Evolutionary conservation across 148 eudicot genomes (phyloP).

Genomic region (Amaranthus cruentus): DNA sequence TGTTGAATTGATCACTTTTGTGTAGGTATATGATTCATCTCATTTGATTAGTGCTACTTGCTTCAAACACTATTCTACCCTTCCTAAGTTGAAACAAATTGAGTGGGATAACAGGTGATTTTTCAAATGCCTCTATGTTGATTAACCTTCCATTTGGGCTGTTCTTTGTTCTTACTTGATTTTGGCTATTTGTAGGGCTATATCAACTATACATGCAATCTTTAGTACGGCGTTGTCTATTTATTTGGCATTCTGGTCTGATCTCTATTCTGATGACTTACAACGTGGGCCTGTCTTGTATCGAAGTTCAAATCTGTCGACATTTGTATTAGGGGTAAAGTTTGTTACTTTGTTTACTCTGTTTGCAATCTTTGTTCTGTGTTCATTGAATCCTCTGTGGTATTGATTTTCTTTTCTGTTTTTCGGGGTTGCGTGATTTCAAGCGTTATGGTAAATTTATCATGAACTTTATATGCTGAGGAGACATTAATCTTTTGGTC

Average conservation of each 20-base stretch:
- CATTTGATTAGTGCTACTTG: slow-evolving; percentile 25
- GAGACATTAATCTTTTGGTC: not conserved
- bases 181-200: slow-evolving; percentile 28
- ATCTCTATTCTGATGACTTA: slow-evolving; percentile 33
- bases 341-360: slow-evolving; percentile 15
- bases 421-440: not conserved
- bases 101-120: slow-evolving; percentile 48
- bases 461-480: not conserved
- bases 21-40: slow-evolving; percentile 38
- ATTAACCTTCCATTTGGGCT: not conserved
- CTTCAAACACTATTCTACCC: slow-evolving; percentile 40
- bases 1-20: not conserved
- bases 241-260: slow-evolving; percentile 42
- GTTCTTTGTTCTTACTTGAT: slow-evolving; percentile 7
- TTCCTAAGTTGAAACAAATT: slow-evolving; percentile 32
- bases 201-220: slow-evolving; percentile 44
- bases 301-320: slow-evolving; percentile 34
- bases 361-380: not conserved
- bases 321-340: slow-evolving; percentile 41
- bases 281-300: slow-evolving; percentile 28
- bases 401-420: not conserved
- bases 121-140: slow-evolving; percentile 5
- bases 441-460: not conserved
- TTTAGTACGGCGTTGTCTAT: slow-evolving; percentile 33
- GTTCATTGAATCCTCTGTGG: not conserved